These are phyloP conservation scores for Sporothrix brunneoviolacea DNA, from an alignment of 2,329 filamentous ascomycete species.

Conservation along the genomic window DNA sequence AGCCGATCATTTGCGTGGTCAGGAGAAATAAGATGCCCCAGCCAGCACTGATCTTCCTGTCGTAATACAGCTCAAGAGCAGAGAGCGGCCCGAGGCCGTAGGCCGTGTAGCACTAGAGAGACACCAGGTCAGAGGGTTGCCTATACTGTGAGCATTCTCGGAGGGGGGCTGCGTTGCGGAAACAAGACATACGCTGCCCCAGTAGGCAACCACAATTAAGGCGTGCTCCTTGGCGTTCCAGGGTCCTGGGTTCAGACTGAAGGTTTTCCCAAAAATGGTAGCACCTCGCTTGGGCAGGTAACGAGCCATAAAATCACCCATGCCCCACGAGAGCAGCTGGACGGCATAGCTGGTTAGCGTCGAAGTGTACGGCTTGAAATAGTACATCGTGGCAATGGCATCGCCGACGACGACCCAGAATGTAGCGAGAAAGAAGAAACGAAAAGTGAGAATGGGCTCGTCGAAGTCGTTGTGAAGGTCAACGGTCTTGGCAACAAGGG, in stretches of 20 bases:
- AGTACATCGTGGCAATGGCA: constrained; percentile 27
- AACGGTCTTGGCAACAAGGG: constrained; percentile 28
- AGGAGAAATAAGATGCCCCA: constrained; percentile 26
- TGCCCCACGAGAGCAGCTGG: constrained; percentile 28
- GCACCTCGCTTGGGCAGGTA: constrained; percentile 22
- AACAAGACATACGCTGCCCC: constrained; percentile 23
- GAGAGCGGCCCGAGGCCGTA: constrained; percentile 26
- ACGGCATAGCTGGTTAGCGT: constrained; percentile 26
- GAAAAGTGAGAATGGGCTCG: constrained; percentile 29
- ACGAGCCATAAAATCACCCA: constrained; percentile 25
- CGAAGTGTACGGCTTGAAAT: constrained; percentile 27
- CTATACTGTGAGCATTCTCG: no score
- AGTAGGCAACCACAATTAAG: constrained; percentile 27
- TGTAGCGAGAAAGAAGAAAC: constrained; percentile 26
- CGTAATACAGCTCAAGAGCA: constrained; percentile 26
- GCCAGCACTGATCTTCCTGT: constrained; percentile 21
- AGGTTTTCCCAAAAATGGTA: constrained; percentile 24
- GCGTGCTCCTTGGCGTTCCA: constrained; percentile 30
- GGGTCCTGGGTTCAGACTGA: constrained; percentile 27
- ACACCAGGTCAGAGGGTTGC: no score
- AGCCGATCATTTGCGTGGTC: constrained; percentile 27
- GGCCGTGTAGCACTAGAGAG: constrained; percentile 24
- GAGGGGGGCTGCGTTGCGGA: no score
- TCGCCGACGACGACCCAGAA: constrained; percentile 27
- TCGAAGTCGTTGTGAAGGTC: constrained; percentile 27